These are phyloP conservation scores for Stipa capillata DNA, from an alignment of 176 grass and related monocot genomes.

Conservation along the genomic window DNA sequence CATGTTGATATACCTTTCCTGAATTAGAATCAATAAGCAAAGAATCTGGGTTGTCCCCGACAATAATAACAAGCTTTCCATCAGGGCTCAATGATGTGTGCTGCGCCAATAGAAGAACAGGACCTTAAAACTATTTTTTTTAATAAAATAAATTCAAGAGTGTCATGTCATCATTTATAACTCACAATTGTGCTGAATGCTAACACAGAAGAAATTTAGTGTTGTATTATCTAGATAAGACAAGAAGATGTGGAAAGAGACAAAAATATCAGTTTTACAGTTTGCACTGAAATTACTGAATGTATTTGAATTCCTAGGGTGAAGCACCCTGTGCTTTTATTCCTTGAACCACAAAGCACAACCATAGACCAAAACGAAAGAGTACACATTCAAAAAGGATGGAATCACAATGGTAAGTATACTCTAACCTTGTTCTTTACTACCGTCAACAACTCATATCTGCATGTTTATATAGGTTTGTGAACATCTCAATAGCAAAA, in stretches of 20 bases:
- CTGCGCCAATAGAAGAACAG: slow-evolving; percentile 31
- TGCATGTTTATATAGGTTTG: background rate
- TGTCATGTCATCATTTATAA: background rate
- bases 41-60: slow-evolving; percentile 64
- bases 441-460: background rate
- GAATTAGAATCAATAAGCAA: slow-evolving; percentile 77
- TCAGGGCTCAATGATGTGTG: slow-evolving; percentile 84
- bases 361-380: background rate
- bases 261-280: background rate
- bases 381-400: background rate
- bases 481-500: background rate
- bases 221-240: background rate
- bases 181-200: background rate
- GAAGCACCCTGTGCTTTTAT: background rate
- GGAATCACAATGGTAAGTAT: background rate
- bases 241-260: background rate
- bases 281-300: background rate
- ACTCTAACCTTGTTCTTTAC: background rate
- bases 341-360: background rate
- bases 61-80: slow-evolving; percentile 57
- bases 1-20: slow-evolving; percentile 57
- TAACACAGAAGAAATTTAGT: background rate
- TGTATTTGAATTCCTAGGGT: background rate
- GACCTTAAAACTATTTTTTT: background rate
- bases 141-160: background rate